Base-by-base conservation (phyloP, 169 alveolate species). In the Eimeria maxima region DNA sequence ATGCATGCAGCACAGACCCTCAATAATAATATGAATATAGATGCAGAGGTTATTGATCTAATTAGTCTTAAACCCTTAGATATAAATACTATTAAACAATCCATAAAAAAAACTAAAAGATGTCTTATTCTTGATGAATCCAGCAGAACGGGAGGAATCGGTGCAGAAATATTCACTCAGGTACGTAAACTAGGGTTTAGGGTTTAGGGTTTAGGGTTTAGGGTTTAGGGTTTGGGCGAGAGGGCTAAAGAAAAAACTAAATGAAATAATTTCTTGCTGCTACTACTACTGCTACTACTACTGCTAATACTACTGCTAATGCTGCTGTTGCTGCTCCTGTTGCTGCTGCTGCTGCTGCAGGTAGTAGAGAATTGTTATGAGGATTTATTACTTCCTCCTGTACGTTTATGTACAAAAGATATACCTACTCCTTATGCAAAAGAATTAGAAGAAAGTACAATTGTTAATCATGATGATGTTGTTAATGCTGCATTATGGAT, bases 111-210 rank as follows among this genome's bases (percentile, higher is more conserved):
- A 96, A 98, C 99, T 44, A 95, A 97, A 42, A 97, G 98, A 92
- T 93, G 99, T 44, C 98, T 98, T 88, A 97, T 98, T 86, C 98
- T 98, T 22, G 99, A 98, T 91, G 99, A 98, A 87, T 98, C 99
- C 65, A 98, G 99, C 98, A 98, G 99, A 67, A 97, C 98, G 95
- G 96, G 98, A 45, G 99, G 99, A 22, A 97, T 98, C 86, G 99
- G 99, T 8, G 98, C 98, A 74, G 98, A 98, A 95, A 97, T 98
- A 24, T 86, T 97, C 74, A 97, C 98, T 3, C 98, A 97, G 93
- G 96, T 93, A n/a, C 1, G 2, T 42, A 13, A n/a, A n/a, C n/a
- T n/a, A n/a, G n/a, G n/a, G n/a, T 73, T n/a, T 6, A 38, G 10
- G 83, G 45, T 47, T 50, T 11, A 50, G 57, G 57, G 57, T 50